Base-by-base conservation (phyloP, 2,329 filamentous ascomycete genomes). In the Fusarium clavum region DNA sequence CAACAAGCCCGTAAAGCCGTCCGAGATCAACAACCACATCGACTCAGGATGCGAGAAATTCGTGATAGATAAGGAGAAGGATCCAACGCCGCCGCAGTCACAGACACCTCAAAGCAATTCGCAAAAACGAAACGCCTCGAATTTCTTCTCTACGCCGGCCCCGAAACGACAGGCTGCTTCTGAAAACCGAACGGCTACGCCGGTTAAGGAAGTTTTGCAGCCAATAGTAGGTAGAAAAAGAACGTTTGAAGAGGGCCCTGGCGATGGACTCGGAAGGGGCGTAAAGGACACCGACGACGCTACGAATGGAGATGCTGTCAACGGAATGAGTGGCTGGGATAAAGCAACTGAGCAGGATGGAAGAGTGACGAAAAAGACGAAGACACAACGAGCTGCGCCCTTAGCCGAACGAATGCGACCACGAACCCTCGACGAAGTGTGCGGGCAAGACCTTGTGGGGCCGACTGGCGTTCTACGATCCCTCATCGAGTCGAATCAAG, bases 321-420 rank as follows among this genome's bases (percentile, higher is more conserved):
- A 57, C 2, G 61, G 61, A 43, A 62, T 55, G 6, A 49, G 24
- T 14, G 47, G 46, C 7, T 62, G 54, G 53, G 55, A 53, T 38
- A 45, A 48, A 40, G 51, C 44, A 43, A 44, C 66, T 8, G 70
- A 76, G 40, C 69, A 80, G 51, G 71, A 80, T 56, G 82, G 82
- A 27, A 80, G 84, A 16, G 75, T 83, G 11, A 71, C 83, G 6
- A 94, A 95, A 79, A 91, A 90, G 76, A 83, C 86, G 16, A 94
- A 93, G 81, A 87, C 84, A 38, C 87, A 90, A 61, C 89, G 90
- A 74, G 89, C 90, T 1, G 94, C 94, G 11, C 96, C 96, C 1
- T 84, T 99, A 20, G 94, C 96, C 4, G 96, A 99, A 80, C 92
- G 95, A 30, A 97, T 98, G 94, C 90, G 96, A 6, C 96, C 96